A percentile compares a stretch with the other conserved stretches of the same genome.
phyloP scores from a whole-genome alignment of 2,329 filamentous ascomycete species.

The Claviceps paspali region DNA sequence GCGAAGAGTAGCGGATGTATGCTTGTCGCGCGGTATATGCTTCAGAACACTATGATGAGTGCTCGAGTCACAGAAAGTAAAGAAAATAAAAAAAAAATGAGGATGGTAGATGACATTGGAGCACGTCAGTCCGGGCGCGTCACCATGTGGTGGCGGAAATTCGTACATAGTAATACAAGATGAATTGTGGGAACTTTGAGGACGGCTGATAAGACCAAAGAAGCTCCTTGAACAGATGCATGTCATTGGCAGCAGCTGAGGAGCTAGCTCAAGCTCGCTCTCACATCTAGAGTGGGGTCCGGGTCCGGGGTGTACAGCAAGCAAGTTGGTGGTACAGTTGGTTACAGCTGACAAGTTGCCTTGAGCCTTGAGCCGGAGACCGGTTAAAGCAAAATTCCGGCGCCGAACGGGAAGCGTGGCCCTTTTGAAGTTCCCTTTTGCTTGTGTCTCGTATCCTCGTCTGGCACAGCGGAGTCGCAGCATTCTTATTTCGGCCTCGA shows the following conservation, averaged over 20 bases:
- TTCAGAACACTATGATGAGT: background rate
- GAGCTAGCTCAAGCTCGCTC: too few species aligned
- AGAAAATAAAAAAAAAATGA: background rate
- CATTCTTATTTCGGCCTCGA: background rate
- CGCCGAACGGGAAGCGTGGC: constrained; percentile 9
- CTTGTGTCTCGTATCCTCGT: background rate
- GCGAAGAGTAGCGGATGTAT: too few species aligned
- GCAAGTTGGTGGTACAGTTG: too few species aligned
- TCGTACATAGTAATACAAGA: background rate
- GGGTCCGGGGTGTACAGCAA: too few species aligned
- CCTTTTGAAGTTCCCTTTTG: too few species aligned
- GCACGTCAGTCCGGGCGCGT: background rate
- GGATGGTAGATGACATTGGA: too few species aligned
- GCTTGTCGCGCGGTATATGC: background rate
- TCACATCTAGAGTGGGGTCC: too few species aligned
- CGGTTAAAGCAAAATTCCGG: constrained; percentile 11
- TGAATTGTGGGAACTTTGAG: background rate
- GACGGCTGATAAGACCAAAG: too few species aligned
- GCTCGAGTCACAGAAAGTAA: background rate
- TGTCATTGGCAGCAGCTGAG: constrained; percentile 5
- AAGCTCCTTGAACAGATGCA: background rate
- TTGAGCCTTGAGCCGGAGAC: too few species aligned
- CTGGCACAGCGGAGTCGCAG: background rate
- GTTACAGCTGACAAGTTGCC: too few species aligned
- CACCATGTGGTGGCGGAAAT: background rate